Evolutionary conservation across 257 asterid genomes (phyloP), one percentile per base, ranked within the genome.

Genomic region (Solanum sitiens): DNA sequence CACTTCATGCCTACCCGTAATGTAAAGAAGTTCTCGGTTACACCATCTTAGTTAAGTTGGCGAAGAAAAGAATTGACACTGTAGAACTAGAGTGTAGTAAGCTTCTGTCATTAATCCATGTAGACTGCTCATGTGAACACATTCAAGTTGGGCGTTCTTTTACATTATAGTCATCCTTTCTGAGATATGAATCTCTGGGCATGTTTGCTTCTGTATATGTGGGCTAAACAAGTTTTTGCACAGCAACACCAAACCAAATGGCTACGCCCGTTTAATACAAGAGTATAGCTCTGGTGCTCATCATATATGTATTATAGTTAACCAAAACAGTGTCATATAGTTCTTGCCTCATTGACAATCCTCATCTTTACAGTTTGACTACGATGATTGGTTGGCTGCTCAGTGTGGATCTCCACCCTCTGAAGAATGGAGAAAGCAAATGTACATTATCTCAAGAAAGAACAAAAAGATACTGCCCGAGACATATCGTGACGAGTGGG

Each of bases 381-480:
- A 97, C 21, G 92, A 96, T 84, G 95, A 94, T 86, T 95, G 98
- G 98, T 87, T 97, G 91, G 99, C 98, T 32, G 93, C 87, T 7
- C 86, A 92, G 93, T 91, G 93, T 59, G 94, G 94, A 13, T 89
- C 89, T 44, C 88, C 91, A 11, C 92, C 92, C 0, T 86, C 90
- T 0, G 98, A 96, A 88, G 96, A 93, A 86, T 97, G 99, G 99
- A 93, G 99, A 90, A 94, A 94, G 92, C 85, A 88, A 89, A 96
- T 94, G 95, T 96, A 95, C 87, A 44, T 20, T 9, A 96, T 71
- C 90, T 86, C 94, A 8, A 91, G 97, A 33, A 71, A 83, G 90
- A 92, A 94, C 76, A 94, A 89, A 92, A 92, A 90, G 90, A 86
- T 71, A 72, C 87, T 86, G 50, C 94, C 98, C 0, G 95, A 93